phyloP scores from a whole-genome alignment of 2,329 filamentous ascomycete species.

The Penicillium sp. region DNA sequence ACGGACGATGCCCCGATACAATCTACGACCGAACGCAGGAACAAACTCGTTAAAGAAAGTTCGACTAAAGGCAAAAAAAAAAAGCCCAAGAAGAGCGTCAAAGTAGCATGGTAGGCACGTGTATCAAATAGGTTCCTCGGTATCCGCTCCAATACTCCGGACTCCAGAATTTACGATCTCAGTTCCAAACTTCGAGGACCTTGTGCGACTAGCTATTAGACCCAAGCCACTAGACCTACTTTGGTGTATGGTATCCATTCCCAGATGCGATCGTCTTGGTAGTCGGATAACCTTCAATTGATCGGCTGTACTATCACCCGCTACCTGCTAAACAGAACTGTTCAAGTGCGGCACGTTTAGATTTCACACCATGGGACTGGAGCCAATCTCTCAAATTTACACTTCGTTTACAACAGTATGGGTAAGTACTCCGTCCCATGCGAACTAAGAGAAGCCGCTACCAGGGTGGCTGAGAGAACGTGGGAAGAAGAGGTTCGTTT shows the following conservation, averaged over 20 bases:
- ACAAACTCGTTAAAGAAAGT: neutral
- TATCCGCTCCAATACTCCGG: slow-evolving; percentile 10
- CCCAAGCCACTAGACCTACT: slow-evolving; percentile 13
- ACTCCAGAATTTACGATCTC: slow-evolving; percentile 9
- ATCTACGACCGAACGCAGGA: neutral
- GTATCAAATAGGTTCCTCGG: slow-evolving; percentile 11
- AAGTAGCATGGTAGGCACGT: neutral
- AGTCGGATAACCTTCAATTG: neutral
- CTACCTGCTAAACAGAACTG: neutral
- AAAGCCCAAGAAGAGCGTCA: neutral
- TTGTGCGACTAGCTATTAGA: neutral
- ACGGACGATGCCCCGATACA: neutral
- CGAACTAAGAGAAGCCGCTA: neutral
- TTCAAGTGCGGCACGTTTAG: slow-evolving; percentile 6
- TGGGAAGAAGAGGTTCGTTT: slow-evolving; percentile 2
- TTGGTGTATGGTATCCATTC: slow-evolving; percentile 4
- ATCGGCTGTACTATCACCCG: neutral
- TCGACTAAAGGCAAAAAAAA: neutral
- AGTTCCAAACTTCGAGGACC: slow-evolving; percentile 1
- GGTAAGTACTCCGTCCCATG: neutral
- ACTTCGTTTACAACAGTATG: too few species aligned
- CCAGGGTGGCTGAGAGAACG: slow-evolving; percentile 13
- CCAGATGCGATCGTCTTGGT: neutral
- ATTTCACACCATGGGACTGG: slow-evolving; percentile 1
- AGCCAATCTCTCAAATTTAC: neutral